Percentiles rank a stretch among this genome's conserved stretches.
phyloP scores from a whole-genome alignment of 345 rosid genomes.

The Rhodamnia rubescens region DNA sequence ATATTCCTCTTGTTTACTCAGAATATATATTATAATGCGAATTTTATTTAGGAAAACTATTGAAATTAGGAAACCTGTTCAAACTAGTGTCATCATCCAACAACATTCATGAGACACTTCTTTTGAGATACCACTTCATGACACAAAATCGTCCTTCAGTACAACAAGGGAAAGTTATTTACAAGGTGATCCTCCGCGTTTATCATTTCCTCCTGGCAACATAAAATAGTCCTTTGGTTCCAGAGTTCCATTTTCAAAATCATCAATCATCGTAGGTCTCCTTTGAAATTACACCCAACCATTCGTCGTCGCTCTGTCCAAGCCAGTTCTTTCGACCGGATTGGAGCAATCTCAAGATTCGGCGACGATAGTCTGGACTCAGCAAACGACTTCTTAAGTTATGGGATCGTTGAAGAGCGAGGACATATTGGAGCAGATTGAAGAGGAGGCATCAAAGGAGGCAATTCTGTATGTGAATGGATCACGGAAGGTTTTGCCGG shows the following conservation, averaged over 20 bases:
- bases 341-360: background rate
- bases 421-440: conserved; percentile 20
- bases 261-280: background rate
- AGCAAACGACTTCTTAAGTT: background rate
- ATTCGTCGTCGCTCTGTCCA: background rate
- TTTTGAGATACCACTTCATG: too few relatives aligned
- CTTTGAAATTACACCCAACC: background rate
- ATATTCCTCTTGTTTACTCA: too few relatives aligned
- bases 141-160: too few relatives aligned
- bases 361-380: too few relatives aligned
- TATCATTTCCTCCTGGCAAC: background rate
- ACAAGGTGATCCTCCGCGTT: too few relatives aligned
- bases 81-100: too few relatives aligned
- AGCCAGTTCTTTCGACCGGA: background rate
- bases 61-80: too few relatives aligned
- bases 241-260: background rate
- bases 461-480: conserved; percentile 76
- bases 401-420: conserved; percentile 51
- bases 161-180: too few relatives aligned
- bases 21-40: too few relatives aligned
- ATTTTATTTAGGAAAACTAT: too few relatives aligned
- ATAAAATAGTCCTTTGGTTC: background rate
- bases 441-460: conserved; percentile 30
- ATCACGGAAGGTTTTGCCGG: conserved; percentile 65
- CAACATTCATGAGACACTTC: too few relatives aligned